These are phyloP conservation scores for Wickerhamomyces chaumierensis DNA, from an alignment of 805 yeast species.

Conservation along the genomic window DNA sequence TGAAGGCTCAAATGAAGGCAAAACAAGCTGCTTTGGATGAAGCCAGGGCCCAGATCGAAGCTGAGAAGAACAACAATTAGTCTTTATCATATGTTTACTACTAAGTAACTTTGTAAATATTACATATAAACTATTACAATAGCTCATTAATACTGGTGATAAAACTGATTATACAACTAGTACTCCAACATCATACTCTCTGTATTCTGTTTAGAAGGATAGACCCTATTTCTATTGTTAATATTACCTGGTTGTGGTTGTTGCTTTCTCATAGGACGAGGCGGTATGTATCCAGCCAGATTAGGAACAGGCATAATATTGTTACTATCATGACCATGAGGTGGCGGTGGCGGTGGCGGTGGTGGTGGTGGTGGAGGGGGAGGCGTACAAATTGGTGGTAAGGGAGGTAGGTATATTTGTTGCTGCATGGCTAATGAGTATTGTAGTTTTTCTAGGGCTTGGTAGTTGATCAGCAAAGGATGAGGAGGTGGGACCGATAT, in stretches of 20 bases:
- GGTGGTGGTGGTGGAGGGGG: slow-evolving; percentile 10
- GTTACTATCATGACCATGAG: slow-evolving; percentile 93
- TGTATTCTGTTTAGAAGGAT: no score
- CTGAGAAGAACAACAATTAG: neutral
- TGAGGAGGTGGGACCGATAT: no score
- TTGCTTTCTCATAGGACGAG: slow-evolving; percentile 57
- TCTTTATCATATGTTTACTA: no score
- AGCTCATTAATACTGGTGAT: no score
- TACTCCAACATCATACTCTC: no score
- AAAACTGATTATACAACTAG: no score
- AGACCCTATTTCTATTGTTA: slow-evolving; percentile 92
- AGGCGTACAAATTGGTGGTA: neutral
- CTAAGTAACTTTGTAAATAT: no score
- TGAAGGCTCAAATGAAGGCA: slow-evolving; percentile 17
- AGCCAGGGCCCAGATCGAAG: neutral
- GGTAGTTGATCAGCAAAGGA: neutral
- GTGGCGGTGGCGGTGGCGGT: slow-evolving; percentile 69
- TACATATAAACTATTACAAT: no score
- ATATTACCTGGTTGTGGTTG: slow-evolving; percentile 88
- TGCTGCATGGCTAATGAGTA: neutral
- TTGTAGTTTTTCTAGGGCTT: neutral
- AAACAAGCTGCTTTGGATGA: slow-evolving; percentile 5
- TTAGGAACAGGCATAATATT: slow-evolving; percentile 89
- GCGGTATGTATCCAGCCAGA: slow-evolving; percentile 29
- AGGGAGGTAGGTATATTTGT: neutral